Conservation (phyloP, 352 stramenopile genomes). For the Globisporangium mamillatum region DNA sequence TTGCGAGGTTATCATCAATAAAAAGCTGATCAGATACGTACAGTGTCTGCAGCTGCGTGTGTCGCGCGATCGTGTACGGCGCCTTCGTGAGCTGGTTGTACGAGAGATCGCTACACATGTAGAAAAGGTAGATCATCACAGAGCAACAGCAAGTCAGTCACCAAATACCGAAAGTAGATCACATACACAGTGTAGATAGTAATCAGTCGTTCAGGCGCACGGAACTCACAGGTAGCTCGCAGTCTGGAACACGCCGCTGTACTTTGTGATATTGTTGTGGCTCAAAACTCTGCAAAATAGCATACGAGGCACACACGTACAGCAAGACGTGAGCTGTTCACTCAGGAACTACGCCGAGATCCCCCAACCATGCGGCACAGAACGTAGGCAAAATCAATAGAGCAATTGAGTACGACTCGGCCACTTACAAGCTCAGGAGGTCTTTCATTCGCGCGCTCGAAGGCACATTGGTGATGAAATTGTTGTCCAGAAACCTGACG, state of each 20-base stretch:
- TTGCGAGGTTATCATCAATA: neutral
- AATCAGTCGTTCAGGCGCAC: too few species aligned
- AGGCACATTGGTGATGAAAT: conserved; percentile 6
- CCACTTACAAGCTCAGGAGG: neutral
- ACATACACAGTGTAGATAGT: neutral
- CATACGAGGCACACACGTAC: neutral
- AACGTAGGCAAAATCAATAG: neutral
- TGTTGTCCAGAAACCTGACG: conserved; percentile 1
- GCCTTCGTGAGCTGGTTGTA: conserved; percentile 1
- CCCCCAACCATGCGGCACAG: neutral
- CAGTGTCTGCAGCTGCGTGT: conserved; percentile 6
- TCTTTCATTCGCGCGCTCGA: neutral
- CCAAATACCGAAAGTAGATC: neutral
- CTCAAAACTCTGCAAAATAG: conserved; percentile 1
- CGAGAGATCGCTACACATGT: conserved; percentile 3
- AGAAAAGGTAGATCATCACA: neutral
- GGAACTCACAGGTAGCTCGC: neutral
- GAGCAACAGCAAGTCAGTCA: neutral
- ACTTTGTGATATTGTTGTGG: conserved; percentile 12
- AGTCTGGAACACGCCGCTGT: conserved; percentile 6
- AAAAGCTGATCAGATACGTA: neutral
- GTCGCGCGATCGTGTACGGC: neutral
- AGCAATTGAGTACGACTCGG: neutral
- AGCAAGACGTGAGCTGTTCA: neutral
- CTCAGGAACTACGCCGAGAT: neutral